phyloP scores from a whole-genome alignment of 129 eudicot genomes.

The Flaveria ramosissima region DNA sequence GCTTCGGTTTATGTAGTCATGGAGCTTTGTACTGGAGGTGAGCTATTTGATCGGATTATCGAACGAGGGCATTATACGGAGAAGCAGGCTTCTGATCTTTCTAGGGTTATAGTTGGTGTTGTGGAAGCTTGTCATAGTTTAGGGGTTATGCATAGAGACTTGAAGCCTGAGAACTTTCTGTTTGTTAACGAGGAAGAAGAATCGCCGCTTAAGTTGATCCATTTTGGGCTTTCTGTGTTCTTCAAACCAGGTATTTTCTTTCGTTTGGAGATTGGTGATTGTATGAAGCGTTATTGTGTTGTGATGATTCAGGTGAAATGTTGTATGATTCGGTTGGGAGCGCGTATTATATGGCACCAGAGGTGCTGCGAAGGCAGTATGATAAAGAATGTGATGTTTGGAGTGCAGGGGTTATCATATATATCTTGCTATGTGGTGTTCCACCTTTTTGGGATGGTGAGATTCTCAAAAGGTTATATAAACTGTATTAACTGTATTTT shows the following conservation, averaged over 20 bases:
- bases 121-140: conserved; percentile 79
- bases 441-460: conserved; percentile 99
- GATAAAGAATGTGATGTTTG: conserved; percentile 89
- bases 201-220: conserved; percentile 65
- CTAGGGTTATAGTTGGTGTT: conserved; percentile 76
- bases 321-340: conserved; percentile 80
- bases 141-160: conserved; percentile 89
- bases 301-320: conserved; percentile 59
- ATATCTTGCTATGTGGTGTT: conserved; percentile 78
- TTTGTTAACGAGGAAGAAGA: conserved; percentile 71
- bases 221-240: conserved; percentile 83
- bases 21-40: conserved; percentile 91
- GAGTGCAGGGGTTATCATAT: conserved; percentile 96
- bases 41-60: conserved; percentile 79
- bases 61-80: conserved; percentile 82
- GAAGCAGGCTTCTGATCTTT: conserved; percentile 76
- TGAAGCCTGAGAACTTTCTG: conserved; percentile 88
- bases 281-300: neutral
- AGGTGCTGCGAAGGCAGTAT: conserved; percentile 66
- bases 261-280: neutral
- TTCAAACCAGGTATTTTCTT: conserved; percentile 61
- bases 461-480: conserved; percentile 8
- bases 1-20: conserved; percentile 71
- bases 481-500: neutral
- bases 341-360: conserved; percentile 89